Evolutionary conservation across 129 eudicot genomes (phyloP).

Genomic region (Arctium lappa): DNA sequence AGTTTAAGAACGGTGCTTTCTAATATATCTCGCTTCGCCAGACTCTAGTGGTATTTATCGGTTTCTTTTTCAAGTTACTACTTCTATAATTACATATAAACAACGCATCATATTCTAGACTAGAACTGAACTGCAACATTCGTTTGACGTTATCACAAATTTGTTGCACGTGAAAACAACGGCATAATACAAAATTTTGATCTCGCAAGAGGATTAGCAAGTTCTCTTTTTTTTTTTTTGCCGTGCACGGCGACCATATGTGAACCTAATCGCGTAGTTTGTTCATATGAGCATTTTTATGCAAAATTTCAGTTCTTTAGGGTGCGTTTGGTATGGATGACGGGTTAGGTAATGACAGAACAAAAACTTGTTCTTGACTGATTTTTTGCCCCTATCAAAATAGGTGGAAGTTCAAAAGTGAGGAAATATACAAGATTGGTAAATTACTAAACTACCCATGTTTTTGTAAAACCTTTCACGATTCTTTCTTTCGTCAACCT

Average conservation of each 20-base stretch:
- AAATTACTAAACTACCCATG: too few relatives aligned
- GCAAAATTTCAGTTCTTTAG: not conserved
- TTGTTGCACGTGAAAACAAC: not conserved
- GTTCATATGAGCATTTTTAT: not conserved
- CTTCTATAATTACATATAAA: not conserved
- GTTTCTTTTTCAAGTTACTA: not conserved
- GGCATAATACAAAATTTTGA: not conserved
- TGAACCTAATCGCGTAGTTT: not conserved
- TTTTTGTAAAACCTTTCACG: too few relatives aligned
- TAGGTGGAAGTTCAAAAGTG: too few relatives aligned
- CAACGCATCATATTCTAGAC: not conserved
- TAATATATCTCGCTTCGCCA: slow-evolving; percentile 62
- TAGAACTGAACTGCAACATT: not conserved
- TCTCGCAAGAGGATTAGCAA: not conserved
- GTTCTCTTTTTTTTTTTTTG: too few relatives aligned
- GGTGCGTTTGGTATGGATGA: not conserved
- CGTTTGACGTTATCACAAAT: not conserved
- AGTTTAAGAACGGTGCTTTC: slow-evolving; percentile 75
- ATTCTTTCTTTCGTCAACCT: too few relatives aligned
- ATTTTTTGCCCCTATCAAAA: too few relatives aligned
- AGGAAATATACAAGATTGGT: too few relatives aligned
- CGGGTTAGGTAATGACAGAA: not conserved
- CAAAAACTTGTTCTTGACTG: not conserved
- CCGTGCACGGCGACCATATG: not conserved
- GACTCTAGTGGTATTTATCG: slow-evolving; percentile 33